Base-by-base conservation (phyloP, 305 asterid genomes). In the Solanum hybrid region DNA sequence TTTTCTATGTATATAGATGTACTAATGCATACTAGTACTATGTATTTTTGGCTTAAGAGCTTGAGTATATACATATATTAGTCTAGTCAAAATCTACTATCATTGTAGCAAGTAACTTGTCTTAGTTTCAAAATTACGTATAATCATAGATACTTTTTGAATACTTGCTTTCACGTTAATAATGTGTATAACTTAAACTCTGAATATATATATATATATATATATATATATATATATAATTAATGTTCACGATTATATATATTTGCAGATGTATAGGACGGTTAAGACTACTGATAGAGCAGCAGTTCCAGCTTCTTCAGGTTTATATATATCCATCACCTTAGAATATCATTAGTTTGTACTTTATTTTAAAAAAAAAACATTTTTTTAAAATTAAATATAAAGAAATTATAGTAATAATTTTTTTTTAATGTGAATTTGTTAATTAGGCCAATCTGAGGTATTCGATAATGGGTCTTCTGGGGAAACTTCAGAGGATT, bases 261-360 rank as follows among this genome's bases (percentile, higher is more conserved):
- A 24, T 89, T 86, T 89, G 92, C 97, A 97, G 99, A 97, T 97
- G 99, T 95, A 95, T 92, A 92, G 97, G 80, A 97, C 99, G 35
- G 96, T 94, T 91, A 97, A 96, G 92, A 96, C 98, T 90, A 97
- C 99, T 77, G 97, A 96, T 92, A 94, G 95, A 94, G 92, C 96
- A 57, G 93, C 96, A 33, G 94, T 31, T 31, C 75, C 97, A 87
- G 91, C 95, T 91, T 92, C 94, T 92, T 96, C 99, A 91, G 98
- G 99, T 96, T 57, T 35, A 90, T 26, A 81, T 31, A 20, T 29
- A 85, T 57, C 18, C 28, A 51, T 57, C 35, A 39, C 35, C 8
- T 39, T 31, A 57, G 31, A 83, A 51, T 51, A 84, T 31, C 12
- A 84, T 57, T 57, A 51, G 31, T 57, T 51, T 31, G 11, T 42